These are phyloP conservation scores for Cladosporium cucumerinum DNA, from an alignment of 2,329 filamentous ascomycete species.

Conservation along the genomic window DNA sequence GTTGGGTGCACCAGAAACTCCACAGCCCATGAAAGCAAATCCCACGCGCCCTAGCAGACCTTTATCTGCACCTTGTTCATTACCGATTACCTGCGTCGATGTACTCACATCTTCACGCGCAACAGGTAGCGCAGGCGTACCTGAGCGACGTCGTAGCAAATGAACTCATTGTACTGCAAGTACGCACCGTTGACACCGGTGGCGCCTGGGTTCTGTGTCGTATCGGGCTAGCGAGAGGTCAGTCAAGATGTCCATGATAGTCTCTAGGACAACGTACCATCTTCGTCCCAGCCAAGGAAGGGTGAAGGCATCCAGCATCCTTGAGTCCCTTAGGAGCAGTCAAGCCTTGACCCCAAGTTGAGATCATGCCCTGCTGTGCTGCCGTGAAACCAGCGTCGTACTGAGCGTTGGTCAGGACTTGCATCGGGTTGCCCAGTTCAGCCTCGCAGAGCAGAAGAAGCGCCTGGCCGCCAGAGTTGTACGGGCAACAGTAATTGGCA, in stretches of 20 bases:
- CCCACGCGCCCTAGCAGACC: neutral
- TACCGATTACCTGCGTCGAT: neutral
- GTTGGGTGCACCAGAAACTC: neutral
- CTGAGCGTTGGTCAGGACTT: constrained; percentile 56
- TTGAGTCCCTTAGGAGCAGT: constrained; percentile 69
- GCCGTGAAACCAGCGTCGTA: constrained; percentile 65
- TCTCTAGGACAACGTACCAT: constrained; percentile 56
- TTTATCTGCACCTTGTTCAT: neutral
- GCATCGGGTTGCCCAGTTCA: constrained; percentile 72
- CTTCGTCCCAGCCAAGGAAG: constrained; percentile 61
- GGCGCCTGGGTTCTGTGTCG: constrained; percentile 17
- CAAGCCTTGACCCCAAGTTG: constrained; percentile 68
- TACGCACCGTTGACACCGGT: constrained; percentile 36
- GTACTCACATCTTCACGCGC: constrained; percentile 48
- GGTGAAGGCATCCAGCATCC: constrained; percentile 66
- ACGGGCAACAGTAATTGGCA: constrained; percentile 68
- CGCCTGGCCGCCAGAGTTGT: constrained; percentile 63
- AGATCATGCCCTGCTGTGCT: constrained; percentile 56
- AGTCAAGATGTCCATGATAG: neutral
- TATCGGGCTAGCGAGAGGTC: constrained; percentile 24
- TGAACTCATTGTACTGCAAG: constrained; percentile 71
- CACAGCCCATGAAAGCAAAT: neutral
- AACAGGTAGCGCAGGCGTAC: constrained; percentile 68
- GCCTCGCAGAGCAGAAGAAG: constrained; percentile 81
- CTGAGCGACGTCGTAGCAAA: constrained; percentile 67